These are phyloP conservation scores for Sophora flavescens DNA, from an alignment of 306 rosid species.

Conservation along the genomic window DNA sequence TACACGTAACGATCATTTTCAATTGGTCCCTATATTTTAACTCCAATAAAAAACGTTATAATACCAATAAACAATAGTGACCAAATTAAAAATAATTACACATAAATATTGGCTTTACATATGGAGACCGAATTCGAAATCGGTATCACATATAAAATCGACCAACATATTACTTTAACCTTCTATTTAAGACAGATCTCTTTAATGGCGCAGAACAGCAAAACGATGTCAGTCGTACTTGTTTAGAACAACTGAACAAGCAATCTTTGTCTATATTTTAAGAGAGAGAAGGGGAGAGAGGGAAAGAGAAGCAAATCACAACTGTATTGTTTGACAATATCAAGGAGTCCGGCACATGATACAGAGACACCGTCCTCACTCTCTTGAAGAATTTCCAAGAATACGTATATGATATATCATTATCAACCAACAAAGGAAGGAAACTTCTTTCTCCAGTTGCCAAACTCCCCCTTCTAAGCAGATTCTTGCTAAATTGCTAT, in stretches of 20 bases:
- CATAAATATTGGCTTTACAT: too few species aligned
- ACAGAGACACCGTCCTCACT: conserved; percentile 36
- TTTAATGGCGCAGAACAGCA: neutral
- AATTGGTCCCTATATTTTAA: too few species aligned
- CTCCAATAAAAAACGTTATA: too few species aligned
- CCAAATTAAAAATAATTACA: too few species aligned
- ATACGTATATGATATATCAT: conserved; percentile 6
- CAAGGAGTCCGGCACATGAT: conserved; percentile 44
- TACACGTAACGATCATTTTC: too few species aligned
- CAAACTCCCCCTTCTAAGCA: conserved; percentile 43
- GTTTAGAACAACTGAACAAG: conserved; percentile 9
- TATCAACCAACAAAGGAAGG: conserved; percentile 42
- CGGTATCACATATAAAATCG: too few species aligned
- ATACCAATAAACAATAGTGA: too few species aligned
- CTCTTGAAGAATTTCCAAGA: conserved; percentile 34
- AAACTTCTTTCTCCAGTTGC: conserved; percentile 39
- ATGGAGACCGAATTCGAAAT: too few species aligned
- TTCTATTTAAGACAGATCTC: neutral
- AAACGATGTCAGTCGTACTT: neutral
- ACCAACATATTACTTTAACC: too few species aligned
- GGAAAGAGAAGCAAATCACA: conserved; percentile 33
- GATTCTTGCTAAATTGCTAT: conserved; percentile 37
- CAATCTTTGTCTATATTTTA: conserved; percentile 41
- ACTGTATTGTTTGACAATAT: conserved; percentile 48
- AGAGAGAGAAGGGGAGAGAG: neutral